phyloP scores from a whole-genome alignment of 2,329 filamentous ascomycete species.

The Pseudogymnoascus sp. region DNA sequence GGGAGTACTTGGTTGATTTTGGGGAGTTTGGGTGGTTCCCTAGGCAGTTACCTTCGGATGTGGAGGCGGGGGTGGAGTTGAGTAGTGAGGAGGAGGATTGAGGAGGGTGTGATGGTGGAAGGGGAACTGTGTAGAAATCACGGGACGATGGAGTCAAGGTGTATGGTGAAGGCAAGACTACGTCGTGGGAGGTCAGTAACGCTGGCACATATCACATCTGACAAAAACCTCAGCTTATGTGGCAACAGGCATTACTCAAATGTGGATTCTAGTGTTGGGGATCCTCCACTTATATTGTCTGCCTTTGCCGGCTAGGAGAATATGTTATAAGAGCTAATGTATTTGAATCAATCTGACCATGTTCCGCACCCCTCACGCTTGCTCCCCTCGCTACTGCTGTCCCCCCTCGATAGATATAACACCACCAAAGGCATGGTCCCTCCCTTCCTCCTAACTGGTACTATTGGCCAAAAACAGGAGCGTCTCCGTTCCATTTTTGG shows the following conservation, averaged over 20 bases:
- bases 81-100: constrained; percentile 27
- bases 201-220: neutral
- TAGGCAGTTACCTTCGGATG: constrained; percentile 21
- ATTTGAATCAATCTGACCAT: constrained; percentile 14
- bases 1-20: constrained; percentile 29
- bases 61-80: constrained; percentile 19
- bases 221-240: neutral
- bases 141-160: neutral
- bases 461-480: constrained; percentile 15
- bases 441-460: constrained; percentile 26
- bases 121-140: neutral
- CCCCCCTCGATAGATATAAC: constrained; percentile 15
- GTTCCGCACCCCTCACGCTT: constrained; percentile 14
- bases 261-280: constrained; percentile 4
- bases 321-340: constrained; percentile 18
- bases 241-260: constrained; percentile 4
- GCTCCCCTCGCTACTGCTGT: constrained; percentile 11
- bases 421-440: constrained; percentile 23
- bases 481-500: constrained; percentile 19
- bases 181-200: neutral
- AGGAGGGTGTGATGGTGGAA: neutral
- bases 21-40: constrained; percentile 34
- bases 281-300: constrained; percentile 7
- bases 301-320: constrained; percentile 19
- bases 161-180: neutral